Conservation (phyloP, 495 filamentous ascomycete genomes). For the Mycothermus thermophilus region DNA sequence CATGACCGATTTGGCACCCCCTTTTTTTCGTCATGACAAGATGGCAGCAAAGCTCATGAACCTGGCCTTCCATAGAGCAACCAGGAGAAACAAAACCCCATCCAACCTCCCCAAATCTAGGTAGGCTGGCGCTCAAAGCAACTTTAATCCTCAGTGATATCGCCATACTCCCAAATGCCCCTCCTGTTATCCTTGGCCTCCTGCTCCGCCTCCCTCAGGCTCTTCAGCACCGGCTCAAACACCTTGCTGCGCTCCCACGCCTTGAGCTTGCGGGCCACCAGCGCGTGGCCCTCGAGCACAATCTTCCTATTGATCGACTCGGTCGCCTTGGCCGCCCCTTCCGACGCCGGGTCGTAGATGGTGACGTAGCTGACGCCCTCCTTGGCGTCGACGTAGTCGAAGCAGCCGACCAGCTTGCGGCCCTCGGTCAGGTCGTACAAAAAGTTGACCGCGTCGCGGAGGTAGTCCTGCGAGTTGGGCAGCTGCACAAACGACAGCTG, state of each 20-base stretch:
- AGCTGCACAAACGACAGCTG: constrained; percentile 82
- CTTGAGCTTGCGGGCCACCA: constrained; percentile 81
- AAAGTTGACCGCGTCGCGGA: constrained; percentile 59
- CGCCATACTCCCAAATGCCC: constrained; percentile 98
- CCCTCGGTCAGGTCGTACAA: constrained; percentile 52
- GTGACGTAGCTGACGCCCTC: constrained; percentile 75
- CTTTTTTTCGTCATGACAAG: no score
- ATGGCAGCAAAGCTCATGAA: no score
- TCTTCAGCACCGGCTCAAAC: constrained; percentile 53
- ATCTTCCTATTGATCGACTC: constrained; percentile 81
- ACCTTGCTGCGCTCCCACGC: constrained; percentile 63
- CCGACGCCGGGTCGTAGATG: constrained; percentile 65
- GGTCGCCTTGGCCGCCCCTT: constrained; percentile 20
- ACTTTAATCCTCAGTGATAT: constrained; percentile 73
- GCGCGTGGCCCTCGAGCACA: constrained; percentile 66
- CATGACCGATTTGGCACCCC: no score
- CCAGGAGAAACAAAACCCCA: no score
- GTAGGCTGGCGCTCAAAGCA: no score
- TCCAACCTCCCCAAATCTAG: no score
- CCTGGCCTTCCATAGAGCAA: no score
- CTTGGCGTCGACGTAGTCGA: constrained; percentile 60
- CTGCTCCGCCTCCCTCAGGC: constrained; percentile 50
- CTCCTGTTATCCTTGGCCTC: constrained; percentile 61
- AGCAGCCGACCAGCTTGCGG: constrained; percentile 71
- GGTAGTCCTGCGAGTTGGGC: constrained; percentile 62